Evolutionary conservation across 2,329 filamentous ascomycete genomes (phyloP).

Genomic region (Apiospora marii): DNA sequence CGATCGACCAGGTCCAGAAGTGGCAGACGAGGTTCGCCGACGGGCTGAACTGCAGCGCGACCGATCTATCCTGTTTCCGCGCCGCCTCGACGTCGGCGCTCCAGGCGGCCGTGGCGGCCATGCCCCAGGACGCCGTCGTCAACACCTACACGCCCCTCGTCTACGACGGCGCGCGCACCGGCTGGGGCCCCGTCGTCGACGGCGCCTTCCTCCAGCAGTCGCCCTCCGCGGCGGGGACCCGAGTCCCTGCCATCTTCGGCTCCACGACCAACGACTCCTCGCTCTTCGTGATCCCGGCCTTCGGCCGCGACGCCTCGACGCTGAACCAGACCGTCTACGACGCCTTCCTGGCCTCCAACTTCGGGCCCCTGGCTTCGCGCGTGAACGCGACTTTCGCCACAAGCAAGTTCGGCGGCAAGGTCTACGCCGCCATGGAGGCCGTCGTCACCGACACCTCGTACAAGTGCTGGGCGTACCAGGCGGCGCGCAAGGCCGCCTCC

Average conservation of each 20-base stretch:
- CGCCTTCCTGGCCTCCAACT: conserved; percentile 37
- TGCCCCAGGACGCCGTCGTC: conserved; percentile 25
- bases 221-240: conserved; percentile 35
- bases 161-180: conserved; percentile 30
- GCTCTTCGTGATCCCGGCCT: conserved; percentile 36
- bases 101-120: conserved; percentile 26
- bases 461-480: conserved; percentile 34
- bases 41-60: conserved; percentile 36
- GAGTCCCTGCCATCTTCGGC: conserved; percentile 41
- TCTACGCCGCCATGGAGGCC: conserved; percentile 31
- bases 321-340: conserved; percentile 37
- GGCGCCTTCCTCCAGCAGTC: conserved; percentile 36
- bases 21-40: conserved; percentile 33
- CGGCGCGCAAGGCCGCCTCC: conserved; percentile 29
- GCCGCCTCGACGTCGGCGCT: conserved; percentile 27
- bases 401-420: conserved; percentile 31
- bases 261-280: conserved; percentile 36
- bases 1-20: conserved; percentile 30
- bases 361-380: conserved; percentile 35
- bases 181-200: conserved; percentile 36
- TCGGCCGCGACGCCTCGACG: conserved; percentile 26
- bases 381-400: conserved; percentile 36
- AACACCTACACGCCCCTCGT: conserved; percentile 29
- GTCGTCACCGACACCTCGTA: conserved; percentile 34
- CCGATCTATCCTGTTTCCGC: conserved; percentile 33